Percentiles rank a stretch among this genome's conserved stretches.
Conservation (phyloP, 129 eudicot genomes). For the Flaveria trinervia region DNA sequence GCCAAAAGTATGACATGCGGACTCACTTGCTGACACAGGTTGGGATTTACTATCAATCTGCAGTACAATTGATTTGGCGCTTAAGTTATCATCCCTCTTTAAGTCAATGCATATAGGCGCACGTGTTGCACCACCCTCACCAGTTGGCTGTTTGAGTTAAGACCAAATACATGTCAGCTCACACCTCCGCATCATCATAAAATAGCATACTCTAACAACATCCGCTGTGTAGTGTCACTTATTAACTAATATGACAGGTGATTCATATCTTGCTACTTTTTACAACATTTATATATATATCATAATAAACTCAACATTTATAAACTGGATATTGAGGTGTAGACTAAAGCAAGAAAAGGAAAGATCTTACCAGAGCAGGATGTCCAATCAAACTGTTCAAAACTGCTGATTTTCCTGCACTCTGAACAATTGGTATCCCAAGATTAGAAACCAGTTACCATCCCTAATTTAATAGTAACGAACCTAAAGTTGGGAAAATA, state of each 20-base stretch:
- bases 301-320: not conserved
- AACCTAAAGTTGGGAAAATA: slow-evolving; percentile 3
- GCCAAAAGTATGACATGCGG: slow-evolving; percentile 28
- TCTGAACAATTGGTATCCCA: slow-evolving; percentile 48
- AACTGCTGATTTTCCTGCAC: slow-evolving; percentile 99
- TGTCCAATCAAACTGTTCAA: slow-evolving; percentile 99
- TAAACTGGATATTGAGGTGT: not conserved
- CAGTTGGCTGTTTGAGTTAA: slow-evolving; percentile 74
- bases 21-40: slow-evolving; percentile 97
- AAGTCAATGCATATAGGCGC: slow-evolving; percentile 90
- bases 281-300: not conserved
- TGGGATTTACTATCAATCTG: slow-evolving; percentile 96
- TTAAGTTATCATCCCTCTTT: slow-evolving; percentile 72
- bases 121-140: slow-evolving; percentile 99
- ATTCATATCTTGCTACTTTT: not conserved
- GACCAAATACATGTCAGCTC: not conserved
- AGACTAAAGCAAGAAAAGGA: not conserved
- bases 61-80: slow-evolving; percentile 80
- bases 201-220: slow-evolving; percentile 6
- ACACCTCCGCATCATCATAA: slow-evolving; percentile 13
- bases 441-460: slow-evolving; percentile 22
- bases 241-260: slow-evolving; percentile 13
- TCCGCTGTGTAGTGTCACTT: slow-evolving; percentile 9
- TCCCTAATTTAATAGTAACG: not conserved
- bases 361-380: slow-evolving; percentile 80